These are phyloP conservation scores for Talaromyces sp. DNA, from an alignment of 2,329 filamentous ascomycete genomes.

Conservation along the genomic window DNA sequence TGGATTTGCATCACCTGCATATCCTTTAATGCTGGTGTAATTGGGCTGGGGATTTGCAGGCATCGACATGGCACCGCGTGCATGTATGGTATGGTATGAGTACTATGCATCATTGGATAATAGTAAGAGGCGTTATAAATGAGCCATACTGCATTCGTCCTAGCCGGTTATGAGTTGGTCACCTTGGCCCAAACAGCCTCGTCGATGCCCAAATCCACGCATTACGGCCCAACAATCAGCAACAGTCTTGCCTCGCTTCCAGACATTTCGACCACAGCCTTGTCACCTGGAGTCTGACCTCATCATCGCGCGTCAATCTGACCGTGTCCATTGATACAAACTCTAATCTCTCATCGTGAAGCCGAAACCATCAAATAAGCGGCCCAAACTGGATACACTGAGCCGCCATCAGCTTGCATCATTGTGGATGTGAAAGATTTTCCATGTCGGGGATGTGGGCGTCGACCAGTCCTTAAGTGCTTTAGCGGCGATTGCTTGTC, in stretches of 20 bases:
- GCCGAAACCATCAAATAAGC: neutral
- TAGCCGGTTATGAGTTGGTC: constrained; percentile 6
- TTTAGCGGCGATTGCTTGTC: neutral
- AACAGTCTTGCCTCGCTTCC: constrained; percentile 17
- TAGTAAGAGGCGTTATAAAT: neutral
- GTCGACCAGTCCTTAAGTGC: neutral
- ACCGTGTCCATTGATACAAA: neutral
- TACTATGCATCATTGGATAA: neutral
- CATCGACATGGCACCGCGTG: neutral
- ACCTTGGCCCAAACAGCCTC: constrained; percentile 3
- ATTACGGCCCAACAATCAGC: constrained; percentile 36
- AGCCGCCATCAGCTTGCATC: neutral
- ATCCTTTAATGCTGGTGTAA: neutral
- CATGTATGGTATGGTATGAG: neutral
- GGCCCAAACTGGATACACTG: neutral
- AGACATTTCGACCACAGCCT: neutral
- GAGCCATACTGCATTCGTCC: constrained; percentile 1
- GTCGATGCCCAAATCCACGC: constrained; percentile 33
- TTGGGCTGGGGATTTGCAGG: neutral
- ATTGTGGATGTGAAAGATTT: neutral
- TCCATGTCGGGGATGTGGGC: neutral
- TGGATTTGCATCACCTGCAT: constrained; percentile 3
- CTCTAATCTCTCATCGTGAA: constrained; percentile 2
- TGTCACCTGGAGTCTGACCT: constrained; percentile 8
- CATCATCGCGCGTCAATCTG: neutral